Evolutionary conservation across 2,329 filamentous ascomycete genomes (phyloP).

Genomic region (Cladorrhinum sp.): DNA sequence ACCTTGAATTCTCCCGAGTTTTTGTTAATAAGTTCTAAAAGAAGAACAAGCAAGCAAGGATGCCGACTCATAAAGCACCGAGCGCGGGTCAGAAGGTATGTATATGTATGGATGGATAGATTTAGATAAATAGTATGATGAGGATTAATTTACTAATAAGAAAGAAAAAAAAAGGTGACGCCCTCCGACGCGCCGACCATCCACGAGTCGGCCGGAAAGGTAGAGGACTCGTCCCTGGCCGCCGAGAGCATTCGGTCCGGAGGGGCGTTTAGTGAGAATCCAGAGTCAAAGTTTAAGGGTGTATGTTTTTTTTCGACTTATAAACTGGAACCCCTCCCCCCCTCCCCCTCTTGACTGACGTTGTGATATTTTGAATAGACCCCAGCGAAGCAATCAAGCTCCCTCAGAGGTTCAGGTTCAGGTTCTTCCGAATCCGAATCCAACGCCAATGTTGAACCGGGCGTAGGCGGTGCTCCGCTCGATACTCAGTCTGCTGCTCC

Average conservation of each 20-base stretch:
- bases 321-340: too few relatives aligned
- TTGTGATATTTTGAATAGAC: too few relatives aligned
- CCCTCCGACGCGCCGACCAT: conserved; percentile 45
- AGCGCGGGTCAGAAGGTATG: conserved; percentile 21
- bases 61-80: conserved; percentile 16
- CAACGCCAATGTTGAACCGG: too few relatives aligned
- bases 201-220: conserved; percentile 60
- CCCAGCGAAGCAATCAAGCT: too few relatives aligned
- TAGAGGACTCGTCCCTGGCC: conserved; percentile 70
- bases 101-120: too few relatives aligned
- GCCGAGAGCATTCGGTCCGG: conserved; percentile 63
- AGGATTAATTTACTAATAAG: not conserved
- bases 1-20: too few relatives aligned
- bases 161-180: conserved; percentile 39
- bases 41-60: not conserved
- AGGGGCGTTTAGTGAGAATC: conserved; percentile 62
- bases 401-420: too few relatives aligned
- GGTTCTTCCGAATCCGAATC: too few relatives aligned
- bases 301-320: too few relatives aligned
- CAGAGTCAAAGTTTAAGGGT: conserved; percentile 26
- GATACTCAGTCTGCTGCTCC: conserved; percentile 31
- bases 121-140: not conserved
- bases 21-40: not conserved
- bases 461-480: too few relatives aligned
- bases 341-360: not conserved